phyloP scores from a whole-genome alignment of 2,329 filamentous ascomycete species.

The Colletotrichum sp. region DNA sequence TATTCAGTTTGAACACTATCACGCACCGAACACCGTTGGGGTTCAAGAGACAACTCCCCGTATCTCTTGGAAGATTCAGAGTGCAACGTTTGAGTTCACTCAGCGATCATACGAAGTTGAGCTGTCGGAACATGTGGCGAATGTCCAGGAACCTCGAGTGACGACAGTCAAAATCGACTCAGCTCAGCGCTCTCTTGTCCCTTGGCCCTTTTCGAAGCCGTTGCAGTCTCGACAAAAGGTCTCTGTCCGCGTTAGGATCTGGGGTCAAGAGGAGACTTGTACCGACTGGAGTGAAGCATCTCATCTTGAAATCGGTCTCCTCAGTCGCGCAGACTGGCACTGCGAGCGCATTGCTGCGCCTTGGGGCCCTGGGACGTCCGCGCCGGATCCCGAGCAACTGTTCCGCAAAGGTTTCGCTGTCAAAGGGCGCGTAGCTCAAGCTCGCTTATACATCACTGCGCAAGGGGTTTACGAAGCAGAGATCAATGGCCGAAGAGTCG shows the following conservation, averaged over 20 bases:
- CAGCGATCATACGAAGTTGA: background rate
- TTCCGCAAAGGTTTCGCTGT: slow-evolving; percentile 40
- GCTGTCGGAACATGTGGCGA: background rate
- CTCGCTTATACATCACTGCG: slow-evolving; percentile 52
- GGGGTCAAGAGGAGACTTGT: slow-evolving; percentile 18
- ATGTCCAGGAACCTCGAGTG: background rate
- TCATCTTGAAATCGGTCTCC: slow-evolving; percentile 38
- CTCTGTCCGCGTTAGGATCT: slow-evolving; percentile 35
- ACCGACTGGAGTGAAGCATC: slow-evolving; percentile 32
- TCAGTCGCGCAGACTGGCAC: slow-evolving; percentile 33
- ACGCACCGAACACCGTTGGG: background rate
- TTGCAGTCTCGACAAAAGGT: slow-evolving; percentile 35
- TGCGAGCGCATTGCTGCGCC: slow-evolving; percentile 33
- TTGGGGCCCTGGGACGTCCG: slow-evolving; percentile 26
- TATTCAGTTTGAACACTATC: background rate
- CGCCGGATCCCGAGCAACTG: slow-evolving; percentile 25
- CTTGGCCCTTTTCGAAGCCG: slow-evolving; percentile 43
- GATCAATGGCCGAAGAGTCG: slow-evolving; percentile 50
- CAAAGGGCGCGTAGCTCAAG: slow-evolving; percentile 27
- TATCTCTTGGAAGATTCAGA: background rate
- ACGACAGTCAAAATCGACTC: background rate
- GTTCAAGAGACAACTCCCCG: background rate
- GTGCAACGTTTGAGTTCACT: background rate
- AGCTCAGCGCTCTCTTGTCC: slow-evolving; percentile 23
- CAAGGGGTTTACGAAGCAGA: slow-evolving; percentile 50